These are phyloP conservation scores for Talaromyces sp. DNA, from an alignment of 2,329 filamentous ascomycete genomes.

Conservation along the genomic window DNA sequence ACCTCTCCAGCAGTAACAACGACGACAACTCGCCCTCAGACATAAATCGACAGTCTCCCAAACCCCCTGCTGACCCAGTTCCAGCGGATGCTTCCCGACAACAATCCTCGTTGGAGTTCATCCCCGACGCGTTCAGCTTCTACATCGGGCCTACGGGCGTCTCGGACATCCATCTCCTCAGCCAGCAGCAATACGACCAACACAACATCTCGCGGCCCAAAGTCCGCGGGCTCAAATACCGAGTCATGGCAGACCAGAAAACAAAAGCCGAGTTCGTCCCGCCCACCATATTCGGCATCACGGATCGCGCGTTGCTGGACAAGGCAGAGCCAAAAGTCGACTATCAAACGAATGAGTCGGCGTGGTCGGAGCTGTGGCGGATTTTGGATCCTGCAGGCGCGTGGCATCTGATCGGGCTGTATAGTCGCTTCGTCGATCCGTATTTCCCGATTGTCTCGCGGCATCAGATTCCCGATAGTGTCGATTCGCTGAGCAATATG, in stretches of 20 bases:
- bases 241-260: background rate
- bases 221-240: background rate
- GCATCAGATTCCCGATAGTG: background rate
- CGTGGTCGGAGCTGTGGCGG: constrained; percentile 3
- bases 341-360: constrained; percentile 2
- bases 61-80: background rate
- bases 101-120: background rate
- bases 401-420: constrained; percentile 4
- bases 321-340: constrained; percentile 3
- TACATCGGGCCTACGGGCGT: constrained; percentile 1
- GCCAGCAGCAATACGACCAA: background rate
- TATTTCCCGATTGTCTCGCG: constrained; percentile 1
- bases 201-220: background rate
- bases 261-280: background rate
- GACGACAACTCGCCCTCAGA: background rate
- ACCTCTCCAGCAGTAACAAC: background rate
- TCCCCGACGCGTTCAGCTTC: constrained; percentile 1
- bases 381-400: background rate
- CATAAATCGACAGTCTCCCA: background rate
- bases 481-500: constrained; percentile 1
- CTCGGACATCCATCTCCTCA: background rate
- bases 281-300: constrained; percentile 1
- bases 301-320: background rate
- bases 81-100: background rate
- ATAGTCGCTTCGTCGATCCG: constrained; percentile 2